phyloP scores from a whole-genome alignment of 768 basidiomycete genomes.

The Rhodotorula taiwanensis region DNA sequence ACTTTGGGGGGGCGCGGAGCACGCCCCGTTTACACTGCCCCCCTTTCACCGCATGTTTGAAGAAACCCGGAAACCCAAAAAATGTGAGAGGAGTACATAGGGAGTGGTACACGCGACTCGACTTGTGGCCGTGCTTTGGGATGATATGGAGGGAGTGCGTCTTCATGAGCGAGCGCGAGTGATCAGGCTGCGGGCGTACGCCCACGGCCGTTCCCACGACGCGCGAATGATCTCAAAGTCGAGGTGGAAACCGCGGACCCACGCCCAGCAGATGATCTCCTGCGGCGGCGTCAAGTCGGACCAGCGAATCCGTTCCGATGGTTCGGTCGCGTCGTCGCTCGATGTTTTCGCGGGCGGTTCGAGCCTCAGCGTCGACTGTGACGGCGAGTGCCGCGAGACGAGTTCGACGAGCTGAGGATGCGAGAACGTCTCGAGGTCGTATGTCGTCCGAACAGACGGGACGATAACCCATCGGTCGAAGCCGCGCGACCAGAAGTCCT shows the following conservation, averaged over 20 bases:
- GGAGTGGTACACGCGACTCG: too few relatives aligned
- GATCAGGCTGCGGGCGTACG: not conserved
- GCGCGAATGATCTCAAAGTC: slow-evolving; percentile 9
- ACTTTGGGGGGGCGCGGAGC: too few relatives aligned
- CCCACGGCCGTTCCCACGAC: not conserved
- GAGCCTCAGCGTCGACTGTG: not conserved
- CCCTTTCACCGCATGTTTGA: too few relatives aligned
- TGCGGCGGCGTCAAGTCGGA: not conserved
- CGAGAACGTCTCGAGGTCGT: slow-evolving; percentile 10
- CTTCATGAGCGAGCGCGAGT: too few relatives aligned
- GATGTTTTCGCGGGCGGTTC: not conserved
- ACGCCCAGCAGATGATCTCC: slow-evolving; percentile 11
- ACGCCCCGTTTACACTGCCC: too few relatives aligned
- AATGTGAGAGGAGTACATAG: too few relatives aligned
- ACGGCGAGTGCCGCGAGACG: not conserved
- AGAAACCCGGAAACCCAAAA: too few relatives aligned
- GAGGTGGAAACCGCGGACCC: slow-evolving; percentile 15
- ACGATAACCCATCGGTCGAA: slow-evolving; percentile 35
- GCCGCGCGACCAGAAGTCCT: slow-evolving; percentile 30
- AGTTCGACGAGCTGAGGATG: slow-evolving; percentile 23
- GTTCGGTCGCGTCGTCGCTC: not conserved
- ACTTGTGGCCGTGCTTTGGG: too few relatives aligned
- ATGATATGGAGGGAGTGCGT: not conserved
- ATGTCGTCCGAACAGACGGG: slow-evolving; percentile 29
- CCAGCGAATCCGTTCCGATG: slow-evolving; percentile 17